Base-by-base conservation (phyloP, 2,329 filamentous ascomycete genomes). In the Chaetomium strumarium region DNA sequence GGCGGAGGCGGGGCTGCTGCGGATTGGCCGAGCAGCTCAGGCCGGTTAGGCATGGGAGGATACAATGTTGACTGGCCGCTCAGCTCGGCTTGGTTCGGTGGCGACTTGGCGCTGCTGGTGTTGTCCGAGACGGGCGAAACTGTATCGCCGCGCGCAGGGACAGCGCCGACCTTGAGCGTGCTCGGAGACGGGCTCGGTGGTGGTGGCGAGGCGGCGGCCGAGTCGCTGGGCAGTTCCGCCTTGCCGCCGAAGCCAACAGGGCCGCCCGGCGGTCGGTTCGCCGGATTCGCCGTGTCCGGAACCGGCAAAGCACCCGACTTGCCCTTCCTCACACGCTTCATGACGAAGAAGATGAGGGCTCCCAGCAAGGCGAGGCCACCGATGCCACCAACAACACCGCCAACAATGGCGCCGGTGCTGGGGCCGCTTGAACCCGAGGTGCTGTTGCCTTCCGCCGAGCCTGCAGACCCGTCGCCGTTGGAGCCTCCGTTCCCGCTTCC, bases 321-420 rank as follows among this genome's bases (percentile, higher is more conserved):
- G 43, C 17, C 16, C 24, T 62, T 66, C 30, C 65, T 67, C 3
- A 55, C 51, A 12, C 57, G 57, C 20, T 60, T 60, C 51, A 61
- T 56, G 20, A 70, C 59, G 39, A 73, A 64, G 59, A 74, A 68
- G 50, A 75, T 64, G 20, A 69, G 64, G 0, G 64, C 55, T 0
- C 65, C 66, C 3, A 70, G 53, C 12, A 68, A 37, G 9, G 55
- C 62, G 2, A 72, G 56, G 5, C 64, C 68, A 2, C 52, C 64
- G 9, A 71, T 55, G 3, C 57, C 64, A 5, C 70, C 71, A 7
- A 67, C 63, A 0, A 67, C 66, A 4, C 63, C 68, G 1, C 70
- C 67, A 3, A 55, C 59, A 30, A 76, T 73, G 20, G 69, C 61
- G 4, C 58, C 63, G 0, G 64, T 63, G 37, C 65, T 67, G 8